Evolutionary conservation across 495 filamentous ascomycete genomes (phyloP).

Genomic region (Lindgomyces ingoldianus): DNA sequence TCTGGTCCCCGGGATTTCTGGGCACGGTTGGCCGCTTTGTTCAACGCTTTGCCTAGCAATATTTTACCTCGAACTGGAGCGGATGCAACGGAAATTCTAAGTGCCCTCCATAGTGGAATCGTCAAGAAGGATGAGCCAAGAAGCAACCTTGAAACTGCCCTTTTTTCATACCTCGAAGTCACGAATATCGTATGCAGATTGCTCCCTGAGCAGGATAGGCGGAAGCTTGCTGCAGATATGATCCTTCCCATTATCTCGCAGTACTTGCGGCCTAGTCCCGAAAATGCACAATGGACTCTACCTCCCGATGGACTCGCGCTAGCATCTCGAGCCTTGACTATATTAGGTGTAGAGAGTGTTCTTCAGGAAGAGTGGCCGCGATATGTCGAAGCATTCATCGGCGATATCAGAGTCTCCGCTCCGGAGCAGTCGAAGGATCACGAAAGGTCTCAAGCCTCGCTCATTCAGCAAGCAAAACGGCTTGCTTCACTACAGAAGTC

Average conservation of each 20-base stretch:
- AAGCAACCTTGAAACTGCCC: conserved; percentile 64
- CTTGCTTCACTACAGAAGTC: conserved; percentile 19
- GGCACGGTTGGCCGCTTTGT: conserved; percentile 60
- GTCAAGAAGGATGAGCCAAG: conserved; percentile 70
- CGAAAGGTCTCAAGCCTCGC: conserved; percentile 64
- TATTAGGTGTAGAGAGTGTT: conserved; percentile 41
- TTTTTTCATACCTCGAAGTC: conserved; percentile 69
- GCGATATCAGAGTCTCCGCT: conserved; percentile 66
- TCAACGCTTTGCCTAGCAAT: conserved; percentile 59
- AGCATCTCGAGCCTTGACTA: conserved; percentile 47
- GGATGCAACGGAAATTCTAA: conserved; percentile 57
- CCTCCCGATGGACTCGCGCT: conserved; percentile 47
- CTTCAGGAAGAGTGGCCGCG: conserved; percentile 56
- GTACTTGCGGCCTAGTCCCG: conserved; percentile 55
- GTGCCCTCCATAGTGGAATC: conserved; percentile 68
- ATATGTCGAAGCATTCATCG: conserved; percentile 57
- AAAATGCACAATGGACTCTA: conserved; percentile 54
- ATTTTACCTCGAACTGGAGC: conserved; percentile 54
- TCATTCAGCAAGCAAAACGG: conserved; percentile 42
- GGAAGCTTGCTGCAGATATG: conserved; percentile 51
- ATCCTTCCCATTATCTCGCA: conserved; percentile 61
- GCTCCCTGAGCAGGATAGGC: conserved; percentile 52
- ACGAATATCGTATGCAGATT: conserved; percentile 52
- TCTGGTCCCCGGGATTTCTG: conserved; percentile 69
- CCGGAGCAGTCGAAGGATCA: conserved; percentile 79